Evolutionary conservation across 1,139 yeast genomes (phyloP), one percentile per base, ranked within the genome.

Genomic region (Pichia cactophila): DNA sequence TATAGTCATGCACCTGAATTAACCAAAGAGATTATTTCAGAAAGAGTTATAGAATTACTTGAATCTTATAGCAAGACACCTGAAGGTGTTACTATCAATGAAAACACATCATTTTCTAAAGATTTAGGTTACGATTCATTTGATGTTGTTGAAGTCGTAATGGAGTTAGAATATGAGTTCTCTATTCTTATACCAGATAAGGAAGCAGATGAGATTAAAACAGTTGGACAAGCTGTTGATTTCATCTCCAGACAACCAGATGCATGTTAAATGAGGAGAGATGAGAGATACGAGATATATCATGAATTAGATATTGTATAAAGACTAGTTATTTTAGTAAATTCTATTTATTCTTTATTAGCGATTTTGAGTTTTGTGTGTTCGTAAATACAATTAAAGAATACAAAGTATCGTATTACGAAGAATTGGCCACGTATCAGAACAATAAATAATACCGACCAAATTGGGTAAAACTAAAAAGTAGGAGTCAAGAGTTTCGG

Each of bases 91-190:
- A 72, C 78, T 63, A 78, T 87, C 59, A 70, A 77, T 26, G 78
- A 80, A 50, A 69, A 71, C 17, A 77, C 94, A 9, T 73, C 81
- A 38, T 86, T 83, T 65, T 70, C 80, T 43, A 81, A 78, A 57
- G 96, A 88, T 64, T 75, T 88, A 58, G 95, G 95, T 2, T 76
- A 87, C 60, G 96, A 88, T 70, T 83, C 92, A 33, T 78, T 88
- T 63, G 96, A 88, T 63, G 83, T 86, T 37, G 96, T 86, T 44
- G 96, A 88, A 67, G 90, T 87, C 41, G 78, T 88, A 41, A 87
- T 88, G 88, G 95, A 87, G 61, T 79, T 88, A 55, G 96, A 88
- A 69, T 84, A 81, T 59, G 95, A 87, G 63, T 81, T 82, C 67
- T 79, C 81, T 59, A 77, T 79, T 42, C 57, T 62, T 65, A 86